These are phyloP conservation scores for Microsporum audouinii DNA, from an alignment of 2,329 filamentous ascomycete genomes.

Conservation along the genomic window DNA sequence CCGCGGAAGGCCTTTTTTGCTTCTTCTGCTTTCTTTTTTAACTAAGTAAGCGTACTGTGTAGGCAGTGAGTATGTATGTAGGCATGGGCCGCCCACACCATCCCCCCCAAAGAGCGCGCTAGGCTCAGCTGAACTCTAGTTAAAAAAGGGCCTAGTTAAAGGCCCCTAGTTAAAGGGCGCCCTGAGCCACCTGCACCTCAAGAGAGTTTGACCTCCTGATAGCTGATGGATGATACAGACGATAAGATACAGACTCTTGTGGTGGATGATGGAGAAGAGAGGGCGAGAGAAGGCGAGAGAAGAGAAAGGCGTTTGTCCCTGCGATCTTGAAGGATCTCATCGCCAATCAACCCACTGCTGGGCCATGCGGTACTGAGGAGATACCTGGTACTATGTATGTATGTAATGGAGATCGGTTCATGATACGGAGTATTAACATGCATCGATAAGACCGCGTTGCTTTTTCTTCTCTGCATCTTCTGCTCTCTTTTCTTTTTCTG, in stretches of 20 bases:
- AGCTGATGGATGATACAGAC: neutral
- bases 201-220: too few species aligned
- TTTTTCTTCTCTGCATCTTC: neutral
- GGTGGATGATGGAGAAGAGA: neutral
- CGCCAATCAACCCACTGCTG: too few species aligned
- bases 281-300: neutral
- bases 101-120: neutral
- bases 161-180: neutral
- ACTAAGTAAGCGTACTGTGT: too few species aligned
- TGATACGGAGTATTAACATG: too few species aligned
- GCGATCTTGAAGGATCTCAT: too few species aligned
- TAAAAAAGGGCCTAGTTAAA: neutral
- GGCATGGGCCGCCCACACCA: neutral
- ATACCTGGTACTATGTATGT: too few species aligned
- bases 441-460: too few species aligned
- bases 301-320: neutral
- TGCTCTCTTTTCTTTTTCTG: neutral
- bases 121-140: neutral
- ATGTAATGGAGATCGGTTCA: too few species aligned
- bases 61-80: too few species aligned
- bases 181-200: neutral
- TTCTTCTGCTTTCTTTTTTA: too few species aligned
- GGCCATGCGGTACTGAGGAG: too few species aligned
- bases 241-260: neutral
- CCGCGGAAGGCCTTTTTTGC: too few species aligned